phyloP scores from a whole-genome alignment of 495 filamentous ascomycete genomes.

The Annulohypoxylon moriforme region DNA sequence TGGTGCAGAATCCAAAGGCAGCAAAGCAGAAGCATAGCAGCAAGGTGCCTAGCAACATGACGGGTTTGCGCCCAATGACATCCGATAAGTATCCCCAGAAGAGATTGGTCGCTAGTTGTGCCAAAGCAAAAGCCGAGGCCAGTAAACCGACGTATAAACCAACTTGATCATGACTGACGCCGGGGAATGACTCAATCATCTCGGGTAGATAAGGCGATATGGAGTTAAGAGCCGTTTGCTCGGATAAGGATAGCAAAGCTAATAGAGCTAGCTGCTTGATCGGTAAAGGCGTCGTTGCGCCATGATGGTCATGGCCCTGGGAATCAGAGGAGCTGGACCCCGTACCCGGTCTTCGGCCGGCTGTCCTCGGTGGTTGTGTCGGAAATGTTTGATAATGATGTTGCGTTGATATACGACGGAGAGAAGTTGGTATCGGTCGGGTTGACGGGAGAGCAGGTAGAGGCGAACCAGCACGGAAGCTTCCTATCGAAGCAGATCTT shows the following conservation, averaged over 20 bases:
- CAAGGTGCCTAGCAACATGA: conserved; percentile 87
- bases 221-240: conserved; percentile 96
- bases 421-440: conserved; percentile 38
- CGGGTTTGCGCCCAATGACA: conserved; percentile 89
- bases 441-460: conserved; percentile 46
- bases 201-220: conserved; percentile 96
- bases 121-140: conserved; percentile 89
- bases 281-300: conserved; percentile 75
- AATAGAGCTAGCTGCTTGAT: conserved; percentile 84
- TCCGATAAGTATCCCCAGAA: conserved; percentile 95
- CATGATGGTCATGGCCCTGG: conserved; percentile 52
- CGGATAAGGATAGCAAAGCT: conserved; percentile 87
- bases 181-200: conserved; percentile 88
- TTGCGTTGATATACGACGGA: conserved; percentile 70
- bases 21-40: conserved; percentile 83
- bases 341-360: conserved; percentile 47
- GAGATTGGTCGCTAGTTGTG: conserved; percentile 91
- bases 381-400: conserved; percentile 92
- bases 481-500: conserved; percentile 51
- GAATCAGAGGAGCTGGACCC: conserved; percentile 41
- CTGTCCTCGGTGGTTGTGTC: conserved; percentile 85
- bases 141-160: conserved; percentile 92
- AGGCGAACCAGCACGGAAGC: conserved; percentile 63
- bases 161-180: conserved; percentile 74
- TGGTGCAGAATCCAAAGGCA: conserved; percentile 88